Evolutionary conservation across 2,329 filamentous ascomycete species (phyloP).

Genomic region (Xylaria sp.): DNA sequence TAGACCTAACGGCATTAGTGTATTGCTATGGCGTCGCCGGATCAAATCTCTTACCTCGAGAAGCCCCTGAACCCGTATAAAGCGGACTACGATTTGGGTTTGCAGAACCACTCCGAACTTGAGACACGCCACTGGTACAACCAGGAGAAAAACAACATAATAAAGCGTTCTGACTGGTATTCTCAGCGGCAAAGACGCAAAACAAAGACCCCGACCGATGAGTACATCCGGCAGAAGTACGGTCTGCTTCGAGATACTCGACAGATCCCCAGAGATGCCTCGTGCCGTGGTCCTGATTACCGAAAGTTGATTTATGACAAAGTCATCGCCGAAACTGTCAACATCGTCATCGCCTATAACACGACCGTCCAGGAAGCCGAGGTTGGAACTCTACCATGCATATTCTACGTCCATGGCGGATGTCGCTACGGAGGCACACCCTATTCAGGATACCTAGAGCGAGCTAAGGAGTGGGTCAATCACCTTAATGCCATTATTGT

Average conservation of each 20-base stretch:
- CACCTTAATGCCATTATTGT: conserved; percentile 33
- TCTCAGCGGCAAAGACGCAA: conserved; percentile 34
- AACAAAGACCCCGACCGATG: conserved; percentile 20
- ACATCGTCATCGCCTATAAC: conserved; percentile 27
- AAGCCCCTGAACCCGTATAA: conserved; percentile 33
- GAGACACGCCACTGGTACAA: conserved; percentile 30
- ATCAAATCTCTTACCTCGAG: conserved; percentile 27
- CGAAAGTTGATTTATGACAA: conserved; percentile 22
- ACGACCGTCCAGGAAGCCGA: conserved; percentile 14
- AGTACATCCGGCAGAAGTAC: conserved; percentile 19
- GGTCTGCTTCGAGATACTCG: conserved; percentile 24
- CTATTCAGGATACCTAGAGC: conserved; percentile 31
- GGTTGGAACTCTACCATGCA: conserved; percentile 31
- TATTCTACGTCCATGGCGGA: conserved; percentile 40
- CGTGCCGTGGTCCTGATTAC: conserved; percentile 19
- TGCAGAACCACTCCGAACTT: conserved; percentile 21
- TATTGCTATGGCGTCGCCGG: conserved; percentile 19
- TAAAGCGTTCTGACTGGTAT: conserved; percentile 34
- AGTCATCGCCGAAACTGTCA: conserved; percentile 26
- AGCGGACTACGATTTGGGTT: conserved; percentile 26
- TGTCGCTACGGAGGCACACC: conserved; percentile 34
- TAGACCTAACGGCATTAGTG: conserved; percentile 24
- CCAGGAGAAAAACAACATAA: conserved; percentile 19
- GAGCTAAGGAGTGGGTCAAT: conserved; percentile 29
- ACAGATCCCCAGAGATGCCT: conserved; percentile 23